Evolutionary conservation across 2,329 filamentous ascomycete genomes (phyloP), one percentile per base, ranked within the genome.

Genomic region (Hymenoscyphus albidus): DNA sequence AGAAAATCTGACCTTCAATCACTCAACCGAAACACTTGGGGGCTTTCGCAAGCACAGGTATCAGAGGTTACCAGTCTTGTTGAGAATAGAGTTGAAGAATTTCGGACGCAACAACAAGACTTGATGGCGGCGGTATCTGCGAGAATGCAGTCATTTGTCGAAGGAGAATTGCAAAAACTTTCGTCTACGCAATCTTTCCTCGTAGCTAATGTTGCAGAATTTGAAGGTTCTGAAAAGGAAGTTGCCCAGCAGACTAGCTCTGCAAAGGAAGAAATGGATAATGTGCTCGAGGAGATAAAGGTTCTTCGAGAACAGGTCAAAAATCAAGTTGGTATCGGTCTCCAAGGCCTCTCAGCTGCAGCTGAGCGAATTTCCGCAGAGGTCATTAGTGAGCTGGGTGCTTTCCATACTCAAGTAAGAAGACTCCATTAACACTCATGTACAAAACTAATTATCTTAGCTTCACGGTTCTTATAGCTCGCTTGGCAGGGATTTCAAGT

Each of bases 271-370:
- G 90, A 93, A 64, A 93, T 97, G 91, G 93, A 97, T 71, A 81
- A 85, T n/a, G 89, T 97, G 1, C 82, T 99, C 10, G 91, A 95
- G 72, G 94, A 96, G 75, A 97, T 98, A 75, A 93, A 93, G 75
- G 87, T 85, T n/a, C 82, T 98, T 31, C 87, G 94, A 27, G 91
- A 97, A 75, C 88, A 91, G 62, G 92, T 98, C 61, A 97, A 97
- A 80, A 82, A 85, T 59, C 89, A 90, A 67, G 91, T 98, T 58
- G 91, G 92, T 2, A 88, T 93, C 73, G 94, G 93, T 9, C 81
- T 98, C 55, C 88, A 92, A 72, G 88, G 92, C 32, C 86, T 98
- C 27, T 93, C 93, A 1, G 84, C 84, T 12, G 92, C 93, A 10
- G 93, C 94, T 1, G 92, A 94, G 77, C 88, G 90, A 63, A 97